Evolutionary conservation across 2,329 filamentous ascomycete genomes (phyloP).

Genomic region (Cytospora leucostoma): DNA sequence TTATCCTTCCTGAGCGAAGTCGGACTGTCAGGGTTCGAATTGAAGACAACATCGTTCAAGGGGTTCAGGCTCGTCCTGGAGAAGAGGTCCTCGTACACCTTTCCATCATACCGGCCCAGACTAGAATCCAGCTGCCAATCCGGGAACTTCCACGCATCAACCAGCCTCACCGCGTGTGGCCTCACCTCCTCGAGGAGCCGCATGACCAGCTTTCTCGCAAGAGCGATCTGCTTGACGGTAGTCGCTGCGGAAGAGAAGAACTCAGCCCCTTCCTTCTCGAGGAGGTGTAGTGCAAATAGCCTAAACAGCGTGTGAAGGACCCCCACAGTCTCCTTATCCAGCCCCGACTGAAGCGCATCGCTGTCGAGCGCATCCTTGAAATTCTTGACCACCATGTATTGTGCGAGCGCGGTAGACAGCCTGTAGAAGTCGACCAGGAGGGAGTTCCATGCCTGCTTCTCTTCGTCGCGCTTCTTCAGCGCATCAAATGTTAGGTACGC

Average conservation of each 20-base stretch:
- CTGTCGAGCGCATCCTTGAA: conserved; percentile 54
- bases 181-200: conserved; percentile 70
- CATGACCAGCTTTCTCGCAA: conserved; percentile 68
- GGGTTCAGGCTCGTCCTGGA: conserved; percentile 71
- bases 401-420: conserved; percentile 71
- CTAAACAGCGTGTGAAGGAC: conserved; percentile 75
- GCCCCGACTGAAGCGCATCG: conserved; percentile 48
- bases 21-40: conserved; percentile 67
- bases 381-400: conserved; percentile 78
- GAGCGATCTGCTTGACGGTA: conserved; percentile 71
- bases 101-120: conserved; percentile 69
- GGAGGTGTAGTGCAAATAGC: conserved; percentile 68
- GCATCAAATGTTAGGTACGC: conserved; percentile 76
- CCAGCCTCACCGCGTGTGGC: conserved; percentile 70
- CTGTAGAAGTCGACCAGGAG: conserved; percentile 78
- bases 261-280: conserved; percentile 69
- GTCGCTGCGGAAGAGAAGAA: conserved; percentile 72
- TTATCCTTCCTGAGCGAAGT: conserved; percentile 63
- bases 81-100: conserved; percentile 79
- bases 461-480: conserved; percentile 70
- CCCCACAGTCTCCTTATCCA: conserved; percentile 58
- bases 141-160: conserved; percentile 75
- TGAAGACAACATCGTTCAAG: conserved; percentile 69
- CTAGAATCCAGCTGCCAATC: conserved; percentile 77
- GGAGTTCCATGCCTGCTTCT: conserved; percentile 77